Evolutionary conservation across 2,329 filamentous ascomycete species (phyloP), one percentile per base, ranked within the genome.

Genomic region (Lasiodiplodia theobromae): DNA sequence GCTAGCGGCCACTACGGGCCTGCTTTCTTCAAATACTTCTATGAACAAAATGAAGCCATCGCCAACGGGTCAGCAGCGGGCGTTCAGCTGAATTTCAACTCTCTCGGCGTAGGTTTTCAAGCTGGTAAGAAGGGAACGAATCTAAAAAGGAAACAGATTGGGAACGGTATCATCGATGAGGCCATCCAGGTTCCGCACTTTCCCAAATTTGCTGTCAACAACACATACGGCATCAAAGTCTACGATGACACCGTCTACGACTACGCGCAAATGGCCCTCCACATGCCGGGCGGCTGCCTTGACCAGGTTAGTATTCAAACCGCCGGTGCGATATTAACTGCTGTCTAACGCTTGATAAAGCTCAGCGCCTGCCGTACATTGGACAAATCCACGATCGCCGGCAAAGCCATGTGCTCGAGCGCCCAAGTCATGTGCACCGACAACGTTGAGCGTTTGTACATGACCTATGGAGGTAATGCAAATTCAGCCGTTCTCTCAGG

Each of bases 171-270:
- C 72, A 85, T 88, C 72, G 74, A 75, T 38, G 83, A 85, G 69
- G 79, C 76, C 5, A 83, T 86, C 54, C 86, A 88, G 70, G 78
- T 79, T 16, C 77, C 73, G 7, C 77, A 82, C 68, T 86, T 86
- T 68, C 85, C 85, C 0, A 83, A 86, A 58, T 86, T 86, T 67
- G 84, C 85, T 0, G 77, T 83, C 23, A 81, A 86, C 76, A 87
- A 87, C 73, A 86, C 85, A 11, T 88, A 88, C 69, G 85, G 84
- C 49, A 86, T 87, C 72, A 82, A 82, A 70, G 76, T 80, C 0
- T 80, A 87, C 72, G 88, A 89, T 71, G 84, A 88, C 25, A 87
- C 86, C 2, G 83, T 88, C 4, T 88, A 88, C 75, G 82, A 84
- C 68, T 88, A 86, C 72, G 86, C 86, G 77, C 87, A 85, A 69